Evolutionary conservation across 805 yeast genomes (phyloP).

Genomic region (Candida vaughaniae): DNA sequence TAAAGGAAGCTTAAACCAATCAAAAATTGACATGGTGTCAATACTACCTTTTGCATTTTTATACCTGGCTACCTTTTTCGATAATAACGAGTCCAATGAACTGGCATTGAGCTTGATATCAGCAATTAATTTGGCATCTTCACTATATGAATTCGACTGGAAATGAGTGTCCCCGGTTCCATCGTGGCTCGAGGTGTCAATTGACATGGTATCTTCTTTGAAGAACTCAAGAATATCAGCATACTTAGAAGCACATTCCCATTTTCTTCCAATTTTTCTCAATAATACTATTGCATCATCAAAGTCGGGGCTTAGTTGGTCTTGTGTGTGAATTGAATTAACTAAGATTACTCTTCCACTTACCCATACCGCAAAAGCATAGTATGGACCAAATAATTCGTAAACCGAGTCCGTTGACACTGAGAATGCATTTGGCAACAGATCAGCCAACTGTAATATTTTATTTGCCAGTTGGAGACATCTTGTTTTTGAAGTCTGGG

Average conservation of each 20-base stretch:
- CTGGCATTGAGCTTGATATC: conserved; percentile 18
- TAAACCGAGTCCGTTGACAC: conserved; percentile 9
- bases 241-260: conserved; percentile 18
- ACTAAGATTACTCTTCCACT: conserved; percentile 17
- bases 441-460: conserved; percentile 10
- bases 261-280: conserved; percentile 13
- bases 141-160: conserved; percentile 7
- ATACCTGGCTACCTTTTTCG: conserved; percentile 15
- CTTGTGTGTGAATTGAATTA: conserved; percentile 9
- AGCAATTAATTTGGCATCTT: conserved; percentile 15
- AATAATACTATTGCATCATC: conserved; percentile 11
- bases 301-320: conserved; percentile 13
- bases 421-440: conserved; percentile 8
- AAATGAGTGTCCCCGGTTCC: conserved; percentile 8
- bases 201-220: conserved; percentile 13
- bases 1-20: conserved; percentile 17
- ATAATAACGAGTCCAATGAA: conserved; percentile 14
- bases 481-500: conserved; percentile 13
- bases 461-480: conserved; percentile 13
- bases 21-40: conserved; percentile 15
- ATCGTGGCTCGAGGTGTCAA: conserved; percentile 8
- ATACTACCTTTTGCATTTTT: conserved; percentile 11
- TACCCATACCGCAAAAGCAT: conserved; percentile 19
- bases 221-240: conserved; percentile 18
- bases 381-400: conserved; percentile 17